Base-by-base conservation (phyloP, 1,284 basidiomycete species). In the Naganishia sp. region DNA sequence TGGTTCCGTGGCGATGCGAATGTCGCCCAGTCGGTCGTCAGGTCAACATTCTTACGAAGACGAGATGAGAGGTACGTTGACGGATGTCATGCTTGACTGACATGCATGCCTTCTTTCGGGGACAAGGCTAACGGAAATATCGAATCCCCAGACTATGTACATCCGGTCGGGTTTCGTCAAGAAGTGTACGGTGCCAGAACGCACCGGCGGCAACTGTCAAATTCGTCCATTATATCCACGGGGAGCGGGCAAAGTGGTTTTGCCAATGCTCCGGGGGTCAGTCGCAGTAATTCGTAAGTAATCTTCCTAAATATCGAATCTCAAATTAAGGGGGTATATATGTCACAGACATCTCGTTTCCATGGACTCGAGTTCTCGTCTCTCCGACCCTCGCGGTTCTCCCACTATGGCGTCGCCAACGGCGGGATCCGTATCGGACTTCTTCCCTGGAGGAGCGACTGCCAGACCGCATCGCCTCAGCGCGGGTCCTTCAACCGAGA, bases 131-230 rank as follows among this genome's bases (percentile, higher is more conserved):
- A 25, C 31, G n/a, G 63, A 13, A 63, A 67, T 17, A 31, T 46
- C 15, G 65, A 45, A 46, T 69, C 70, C 28, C 6, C 28, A 63
- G 57, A 66, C 57, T 50, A 53, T 42, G 67, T 67, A 49, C 65
- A 65, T 56, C 66, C 70, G 6, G 63, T 66, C 35, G 65, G 56
- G 6, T 54, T 54, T 21, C 67, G 65, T 15, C 67, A 63, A 32
- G 69, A 67, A 47, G 46, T 54, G 43, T 68, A 45, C 69, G 67
- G 17, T 70, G 72, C 61, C 10, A 55, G 69, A 6, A 68, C 69
- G 56, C 78, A 80, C 68, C 65, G 72, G 32, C 71, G 78, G 11
- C 76, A 76, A 71, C 71, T 72, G 11, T 78, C 76, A 1, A 78
- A 79, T 53, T 75, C 77, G 25, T 78, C 76, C 2, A 70, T 80